These are phyloP conservation scores for Phlebiopsis gigantea DNA, from an alignment of 768 basidiomycete species.

Conservation along the genomic window DNA sequence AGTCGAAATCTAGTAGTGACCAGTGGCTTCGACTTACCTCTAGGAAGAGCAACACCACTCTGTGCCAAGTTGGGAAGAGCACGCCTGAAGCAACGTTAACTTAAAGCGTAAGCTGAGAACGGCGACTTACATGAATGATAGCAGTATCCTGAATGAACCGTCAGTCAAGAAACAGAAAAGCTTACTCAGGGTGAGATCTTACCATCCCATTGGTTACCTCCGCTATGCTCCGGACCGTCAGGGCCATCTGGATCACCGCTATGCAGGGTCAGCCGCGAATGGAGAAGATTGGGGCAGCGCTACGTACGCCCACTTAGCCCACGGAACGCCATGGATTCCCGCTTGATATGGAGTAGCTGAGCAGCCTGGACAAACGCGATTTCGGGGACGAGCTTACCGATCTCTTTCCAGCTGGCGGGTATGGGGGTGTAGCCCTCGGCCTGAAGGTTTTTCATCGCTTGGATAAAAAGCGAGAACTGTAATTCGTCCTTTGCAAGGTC, in stretches of 20 bases:
- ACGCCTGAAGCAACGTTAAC: neutral
- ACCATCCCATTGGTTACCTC: neutral
- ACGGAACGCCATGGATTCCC: slow-evolving; percentile 6
- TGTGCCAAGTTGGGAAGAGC: slow-evolving; percentile 5
- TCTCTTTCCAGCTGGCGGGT: slow-evolving; percentile 7
- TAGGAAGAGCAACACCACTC: slow-evolving; percentile 2
- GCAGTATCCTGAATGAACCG: slow-evolving; percentile 3
- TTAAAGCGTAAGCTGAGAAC: neutral
- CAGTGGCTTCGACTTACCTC: slow-evolving; percentile 2
- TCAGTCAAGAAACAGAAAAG: neutral
- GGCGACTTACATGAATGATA: slow-evolving; percentile 3
- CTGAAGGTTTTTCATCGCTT: slow-evolving; percentile 3
- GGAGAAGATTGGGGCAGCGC: neutral
- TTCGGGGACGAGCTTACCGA: neutral
- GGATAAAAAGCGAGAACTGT: slow-evolving; percentile 8
- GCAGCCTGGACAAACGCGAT: too few species aligned
- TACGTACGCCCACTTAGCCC: neutral
- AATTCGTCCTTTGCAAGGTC: neutral
- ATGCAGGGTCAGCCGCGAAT: neutral
- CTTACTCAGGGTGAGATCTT: neutral
- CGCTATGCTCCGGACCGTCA: neutral
- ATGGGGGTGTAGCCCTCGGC: neutral
- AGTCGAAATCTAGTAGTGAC: neutral
- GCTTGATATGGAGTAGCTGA: neutral
- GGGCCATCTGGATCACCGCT: slow-evolving; percentile 5